Evolutionary conservation across 108 stramenopile genomes (phyloP), one percentile per base, ranked within the genome.

Genomic region (Epithemia pelagica): DNA sequence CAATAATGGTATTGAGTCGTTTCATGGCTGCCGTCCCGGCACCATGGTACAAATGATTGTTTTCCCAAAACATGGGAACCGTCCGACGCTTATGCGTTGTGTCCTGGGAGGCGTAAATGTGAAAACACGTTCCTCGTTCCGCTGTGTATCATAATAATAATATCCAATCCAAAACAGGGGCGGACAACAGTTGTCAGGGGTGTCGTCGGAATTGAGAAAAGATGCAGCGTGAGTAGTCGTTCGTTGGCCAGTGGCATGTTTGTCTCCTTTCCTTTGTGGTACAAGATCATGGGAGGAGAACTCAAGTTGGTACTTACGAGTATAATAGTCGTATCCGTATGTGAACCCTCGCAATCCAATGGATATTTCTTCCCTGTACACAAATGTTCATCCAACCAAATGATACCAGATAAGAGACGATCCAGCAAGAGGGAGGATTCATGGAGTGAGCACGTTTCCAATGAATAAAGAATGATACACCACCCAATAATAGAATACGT

Each of bases 1-100:
- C 83, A 68, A 96, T 94, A 31, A 96, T 91, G 19, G 74, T 75
- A 61, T 90, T 89, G 59, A 91, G 67, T 59, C 95, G 68, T 52
- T 77, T 87, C 92, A 96, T 89, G 0, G 79, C 89, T 64, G 81
- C 61, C 30, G 66, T 54, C 1, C 84, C 90, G 8, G 72, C 62
- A 10, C 91, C 91, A 30, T 69, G 68, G 62, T 89, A 91, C n/a
- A 67, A 57, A 5, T 75, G 54, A 21, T 53, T 53, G 59, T 96
- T 88, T 56, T 89, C 88, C 91, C 90, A 93, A 63, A 91, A 95
- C 61, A 88, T 63, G 21, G 85, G 85, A 2, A 92, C 75, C 24
- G 73, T 82, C 28, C 78, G 74, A 54, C 91, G 64, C 58, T 80
- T 79, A 2, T 52, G 71, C 55, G 79, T 73, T 54, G 79, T 88